phyloP scores from a whole-genome alignment of 148 eudicot species.

The Fagopyrum esculentum region DNA sequence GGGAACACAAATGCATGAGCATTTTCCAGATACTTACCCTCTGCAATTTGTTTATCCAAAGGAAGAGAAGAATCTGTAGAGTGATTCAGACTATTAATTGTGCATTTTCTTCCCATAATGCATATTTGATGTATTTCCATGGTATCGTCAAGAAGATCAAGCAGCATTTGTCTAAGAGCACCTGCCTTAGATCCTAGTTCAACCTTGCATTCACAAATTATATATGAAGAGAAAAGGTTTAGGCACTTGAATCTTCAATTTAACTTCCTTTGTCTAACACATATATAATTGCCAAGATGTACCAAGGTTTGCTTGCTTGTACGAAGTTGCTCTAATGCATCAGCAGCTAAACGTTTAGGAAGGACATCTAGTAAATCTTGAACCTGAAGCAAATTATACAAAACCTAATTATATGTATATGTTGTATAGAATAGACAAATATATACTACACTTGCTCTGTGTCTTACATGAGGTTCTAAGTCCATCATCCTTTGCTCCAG shows the following conservation, averaged over 20 bases:
- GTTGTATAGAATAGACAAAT: not conserved
- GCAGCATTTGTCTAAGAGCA: constrained; percentile 84
- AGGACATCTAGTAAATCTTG: constrained; percentile 77
- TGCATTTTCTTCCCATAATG: constrained; percentile 84
- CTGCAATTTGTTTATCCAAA: constrained; percentile 75
- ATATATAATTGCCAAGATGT: constrained; percentile 12
- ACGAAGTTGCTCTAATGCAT: constrained; percentile 80
- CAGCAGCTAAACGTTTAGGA: constrained; percentile 69
- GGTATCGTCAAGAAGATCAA: constrained; percentile 90
- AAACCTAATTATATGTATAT: too few species aligned
- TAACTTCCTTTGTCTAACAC: not conserved
- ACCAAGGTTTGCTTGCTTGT: constrained; percentile 87
- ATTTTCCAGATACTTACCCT: constrained; percentile 40
- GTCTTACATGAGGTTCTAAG: constrained; percentile 84
- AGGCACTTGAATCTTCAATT: not conserved
- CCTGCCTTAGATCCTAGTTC: constrained; percentile 90
- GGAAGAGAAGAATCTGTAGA: constrained; percentile 43
- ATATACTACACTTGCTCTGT: constrained; percentile 33
- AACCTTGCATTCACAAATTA: constrained; percentile 34
- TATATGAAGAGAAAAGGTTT: not conserved
- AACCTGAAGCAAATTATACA: constrained; percentile 37
- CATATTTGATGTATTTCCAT: constrained; percentile 76
- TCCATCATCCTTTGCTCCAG: constrained; percentile 76
- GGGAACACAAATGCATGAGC: constrained; percentile 1
- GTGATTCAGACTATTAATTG: constrained; percentile 32